These are phyloP conservation scores for Vararia minispora DNA, from an alignment of 768 basidiomycete genomes.

Conservation along the genomic window DNA sequence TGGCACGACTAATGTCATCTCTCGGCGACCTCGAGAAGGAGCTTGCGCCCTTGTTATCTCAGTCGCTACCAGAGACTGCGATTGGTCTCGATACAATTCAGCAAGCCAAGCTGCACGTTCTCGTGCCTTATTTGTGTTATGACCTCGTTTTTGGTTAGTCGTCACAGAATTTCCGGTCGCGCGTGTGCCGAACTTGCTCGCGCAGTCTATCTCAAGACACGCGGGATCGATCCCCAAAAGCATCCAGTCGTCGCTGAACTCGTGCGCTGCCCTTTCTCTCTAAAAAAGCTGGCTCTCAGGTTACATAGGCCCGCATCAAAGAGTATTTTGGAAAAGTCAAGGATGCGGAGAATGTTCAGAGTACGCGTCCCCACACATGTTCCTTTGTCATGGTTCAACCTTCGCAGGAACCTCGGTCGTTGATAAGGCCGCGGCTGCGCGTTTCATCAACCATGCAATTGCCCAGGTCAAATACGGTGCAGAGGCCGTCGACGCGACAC, in stretches of 20 bases:
- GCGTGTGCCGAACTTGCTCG: neutral
- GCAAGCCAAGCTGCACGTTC: conserved; percentile 72
- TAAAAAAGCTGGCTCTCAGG: neutral
- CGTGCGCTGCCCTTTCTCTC: conserved; percentile 23
- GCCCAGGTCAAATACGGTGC: conserved; percentile 35
- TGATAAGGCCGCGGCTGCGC: conserved; percentile 68
- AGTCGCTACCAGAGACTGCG: conserved; percentile 56
- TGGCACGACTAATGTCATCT: conserved; percentile 40
- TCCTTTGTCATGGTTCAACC: neutral
- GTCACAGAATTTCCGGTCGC: neutral
- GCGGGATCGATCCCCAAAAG: conserved; percentile 68
- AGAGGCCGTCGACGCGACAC: conserved; percentile 12
- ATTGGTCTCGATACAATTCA: conserved; percentile 59
- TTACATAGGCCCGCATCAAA: conserved; percentile 55
- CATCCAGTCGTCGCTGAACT: conserved; percentile 72
- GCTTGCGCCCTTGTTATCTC: conserved; percentile 56
- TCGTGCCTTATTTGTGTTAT: conserved; percentile 73
- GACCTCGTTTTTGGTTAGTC: conserved; percentile 76
- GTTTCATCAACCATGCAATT: conserved; percentile 82
- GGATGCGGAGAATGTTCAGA: conserved; percentile 54
- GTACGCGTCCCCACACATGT: conserved; percentile 24
- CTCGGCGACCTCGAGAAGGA: conserved; percentile 59
- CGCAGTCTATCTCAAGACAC: conserved; percentile 71
- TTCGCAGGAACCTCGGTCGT: conserved; percentile 32
- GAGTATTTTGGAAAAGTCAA: conserved; percentile 80